Conservation (phyloP, 1,139 yeast genomes). For the Torulaspora pretoriensis region DNA sequence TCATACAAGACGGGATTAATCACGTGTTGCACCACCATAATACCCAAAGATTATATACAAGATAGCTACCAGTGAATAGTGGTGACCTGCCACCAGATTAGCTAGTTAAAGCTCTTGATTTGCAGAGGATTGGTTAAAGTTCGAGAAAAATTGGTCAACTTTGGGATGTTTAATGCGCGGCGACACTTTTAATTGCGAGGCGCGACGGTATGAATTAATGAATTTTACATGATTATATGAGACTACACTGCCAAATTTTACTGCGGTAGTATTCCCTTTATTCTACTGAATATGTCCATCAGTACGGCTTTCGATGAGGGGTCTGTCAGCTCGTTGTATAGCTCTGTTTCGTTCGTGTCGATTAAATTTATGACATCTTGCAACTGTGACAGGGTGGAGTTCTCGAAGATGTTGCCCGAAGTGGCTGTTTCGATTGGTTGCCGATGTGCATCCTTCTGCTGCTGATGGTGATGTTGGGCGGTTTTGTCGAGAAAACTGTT, state of each 20-base stretch:
- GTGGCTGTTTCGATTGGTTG: constrained; percentile 10
- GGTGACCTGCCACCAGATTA: no score
- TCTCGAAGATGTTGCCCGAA: constrained; percentile 19
- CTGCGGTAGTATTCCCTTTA: constrained; percentile 18
- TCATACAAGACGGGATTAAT: neutral
- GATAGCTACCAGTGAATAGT: neutral
- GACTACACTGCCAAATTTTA: neutral
- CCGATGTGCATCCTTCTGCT: neutral
- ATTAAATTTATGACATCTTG: constrained; percentile 17
- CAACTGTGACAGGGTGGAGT: constrained; percentile 15
- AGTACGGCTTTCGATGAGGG: constrained; percentile 12
- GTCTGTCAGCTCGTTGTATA: constrained; percentile 13
- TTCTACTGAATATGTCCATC: constrained; percentile 14
- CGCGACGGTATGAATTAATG: neutral
- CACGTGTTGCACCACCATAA: neutral
- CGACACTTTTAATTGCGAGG: no score
- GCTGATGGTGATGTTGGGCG: constrained; percentile 3
- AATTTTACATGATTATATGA: constrained; percentile 1
- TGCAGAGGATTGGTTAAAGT: no score
- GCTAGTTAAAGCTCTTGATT: no score
- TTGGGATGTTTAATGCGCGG: no score
- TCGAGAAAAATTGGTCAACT: no score
- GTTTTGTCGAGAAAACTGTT: constrained; percentile 3
- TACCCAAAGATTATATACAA: neutral
- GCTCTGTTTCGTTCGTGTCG: constrained; percentile 21